Evolutionary conservation across 1,284 basidiomycete genomes (phyloP), one percentile per base, ranked within the genome.

Genomic region (Apiotrichum akiyoshidainum): DNA sequence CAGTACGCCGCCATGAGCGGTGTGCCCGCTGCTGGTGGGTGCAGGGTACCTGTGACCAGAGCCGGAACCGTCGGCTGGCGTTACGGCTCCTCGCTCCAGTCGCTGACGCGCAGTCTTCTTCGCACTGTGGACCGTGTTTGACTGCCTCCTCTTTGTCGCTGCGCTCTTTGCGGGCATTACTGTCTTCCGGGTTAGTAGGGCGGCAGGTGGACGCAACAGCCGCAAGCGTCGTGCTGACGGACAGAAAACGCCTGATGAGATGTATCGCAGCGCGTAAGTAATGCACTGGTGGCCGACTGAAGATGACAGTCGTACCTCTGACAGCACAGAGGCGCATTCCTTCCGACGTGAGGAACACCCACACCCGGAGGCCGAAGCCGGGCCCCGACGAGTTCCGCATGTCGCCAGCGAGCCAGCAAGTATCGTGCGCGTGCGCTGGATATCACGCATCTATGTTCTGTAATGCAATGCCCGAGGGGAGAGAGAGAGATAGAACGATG

Each of bases 131-230:
- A 70, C 75, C 57, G 49, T 68, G 11, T 76, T 68, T 57, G 71
- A 74, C 22, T 49, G 59, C 16, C 58, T 75, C 22, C 70, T 77
- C 9, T 76, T 77, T 54, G 66, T 68, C 16, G 64, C 69, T 17
- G 73, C 75, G 1, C 66, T 78, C 19, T 74, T 79, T 55, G 76
- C 75, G 0, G 78, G 77, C 3, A 75, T 79, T 21, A 62, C 60
- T 12, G 70, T 76, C 5, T 79, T 77, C 69, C 67, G 68, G 57
- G 72, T 72, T 59, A 44, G 65, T 54, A n/a, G n/a, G n/a, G n/a
- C n/a, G n/a, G n/a, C n/a, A n/a, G 37, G 17, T 12, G 31, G 17
- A 5, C 35, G n/a, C 37, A 16, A 5, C 12, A 33, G 13, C 26
- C 7, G 26, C 26, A 31, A 31, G 26, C 26, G 7, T 31, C 4